phyloP scores from a whole-genome alignment of 1,284 basidiomycete genomes.

The Exsudoporus floridanus region DNA sequence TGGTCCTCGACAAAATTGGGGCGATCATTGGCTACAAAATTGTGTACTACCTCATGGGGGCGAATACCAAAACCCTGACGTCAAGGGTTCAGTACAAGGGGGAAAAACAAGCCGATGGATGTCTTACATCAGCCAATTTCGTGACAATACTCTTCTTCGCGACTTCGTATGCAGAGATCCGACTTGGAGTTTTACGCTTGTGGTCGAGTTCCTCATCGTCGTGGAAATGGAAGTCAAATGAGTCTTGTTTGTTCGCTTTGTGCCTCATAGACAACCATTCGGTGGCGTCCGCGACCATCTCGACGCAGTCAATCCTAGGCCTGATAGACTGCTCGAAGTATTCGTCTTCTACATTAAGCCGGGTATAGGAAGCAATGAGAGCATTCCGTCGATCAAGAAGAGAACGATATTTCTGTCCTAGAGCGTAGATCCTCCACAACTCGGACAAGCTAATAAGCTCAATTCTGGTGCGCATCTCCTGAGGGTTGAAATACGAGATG shows the following conservation, averaged over 20 bases:
- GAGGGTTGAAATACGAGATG: conserved; percentile 74
- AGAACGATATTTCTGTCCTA: conserved; percentile 87
- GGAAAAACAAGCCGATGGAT: conserved; percentile 1
- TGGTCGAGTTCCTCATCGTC: conserved; percentile 65
- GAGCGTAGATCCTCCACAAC: conserved; percentile 82
- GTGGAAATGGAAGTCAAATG: conserved; percentile 61
- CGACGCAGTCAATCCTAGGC: conserved; percentile 71
- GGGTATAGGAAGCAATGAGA: conserved; percentile 63
- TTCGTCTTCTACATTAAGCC: conserved; percentile 61
- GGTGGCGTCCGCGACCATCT: conserved; percentile 87
- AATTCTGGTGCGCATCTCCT: conserved; percentile 51
- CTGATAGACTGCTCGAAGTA: conserved; percentile 72
- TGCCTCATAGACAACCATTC: conserved; percentile 93
- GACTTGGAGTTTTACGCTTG: conserved; percentile 80
- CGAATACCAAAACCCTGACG: conserved; percentile 75
- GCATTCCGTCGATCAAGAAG: conserved; percentile 72
- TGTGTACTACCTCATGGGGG: conserved; percentile 77
- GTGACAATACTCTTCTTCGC: conserved; percentile 78
- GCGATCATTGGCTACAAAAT: conserved; percentile 63
- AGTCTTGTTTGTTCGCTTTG: conserved; percentile 70
- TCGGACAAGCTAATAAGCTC: conserved; percentile 79
- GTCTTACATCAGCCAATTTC: conserved; percentile 71
- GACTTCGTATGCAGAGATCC: conserved; percentile 84
- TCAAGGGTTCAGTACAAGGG: conserved; percentile 14
- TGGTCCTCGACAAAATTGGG: conserved; percentile 77